Conservation (phyloP, 306 rosid genomes). For the Pyrus communis region DNA sequence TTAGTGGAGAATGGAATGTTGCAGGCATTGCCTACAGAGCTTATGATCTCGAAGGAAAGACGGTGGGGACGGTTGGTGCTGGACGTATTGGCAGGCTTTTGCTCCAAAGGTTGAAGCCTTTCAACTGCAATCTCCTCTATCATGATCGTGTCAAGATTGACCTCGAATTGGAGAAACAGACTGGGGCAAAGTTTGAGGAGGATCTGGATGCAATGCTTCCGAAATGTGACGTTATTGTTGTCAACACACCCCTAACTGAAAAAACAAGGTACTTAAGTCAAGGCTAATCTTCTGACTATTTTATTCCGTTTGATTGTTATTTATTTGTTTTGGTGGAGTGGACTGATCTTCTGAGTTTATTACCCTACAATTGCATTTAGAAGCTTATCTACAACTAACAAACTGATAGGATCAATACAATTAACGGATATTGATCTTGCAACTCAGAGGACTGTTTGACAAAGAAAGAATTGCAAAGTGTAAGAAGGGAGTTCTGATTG, state of each 20-base stretch:
- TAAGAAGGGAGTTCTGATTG: constrained; percentile 82
- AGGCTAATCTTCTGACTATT: background rate
- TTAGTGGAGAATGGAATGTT: constrained; percentile 84
- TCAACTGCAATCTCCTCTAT: constrained; percentile 82
- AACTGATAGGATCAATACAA: background rate
- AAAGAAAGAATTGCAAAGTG: constrained; percentile 68
- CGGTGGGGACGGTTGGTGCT: constrained; percentile 80
- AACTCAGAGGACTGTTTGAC: constrained; percentile 70
- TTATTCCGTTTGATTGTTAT: background rate
- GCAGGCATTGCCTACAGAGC: constrained; percentile 87
- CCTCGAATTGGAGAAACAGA: constrained; percentile 65
- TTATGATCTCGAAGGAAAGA: constrained; percentile 95
- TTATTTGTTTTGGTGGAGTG: too few relatives aligned
- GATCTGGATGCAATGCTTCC: constrained; percentile 95
- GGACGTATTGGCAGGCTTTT: constrained; percentile 85
- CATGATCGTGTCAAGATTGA: constrained; percentile 68
- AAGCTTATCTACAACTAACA: background rate
- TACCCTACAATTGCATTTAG: background rate
- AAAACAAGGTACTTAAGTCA: constrained; percentile 58
- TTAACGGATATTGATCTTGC: constrained; percentile 12
- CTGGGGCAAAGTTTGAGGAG: constrained; percentile 84
- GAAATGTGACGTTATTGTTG: constrained; percentile 79
- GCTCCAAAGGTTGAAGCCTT: constrained; percentile 87
- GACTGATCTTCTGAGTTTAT: background rate
- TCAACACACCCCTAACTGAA: constrained; percentile 88